Conservation (phyloP, 495 filamentous ascomycete genomes). For the Hypoxylon cercidicola region DNA sequence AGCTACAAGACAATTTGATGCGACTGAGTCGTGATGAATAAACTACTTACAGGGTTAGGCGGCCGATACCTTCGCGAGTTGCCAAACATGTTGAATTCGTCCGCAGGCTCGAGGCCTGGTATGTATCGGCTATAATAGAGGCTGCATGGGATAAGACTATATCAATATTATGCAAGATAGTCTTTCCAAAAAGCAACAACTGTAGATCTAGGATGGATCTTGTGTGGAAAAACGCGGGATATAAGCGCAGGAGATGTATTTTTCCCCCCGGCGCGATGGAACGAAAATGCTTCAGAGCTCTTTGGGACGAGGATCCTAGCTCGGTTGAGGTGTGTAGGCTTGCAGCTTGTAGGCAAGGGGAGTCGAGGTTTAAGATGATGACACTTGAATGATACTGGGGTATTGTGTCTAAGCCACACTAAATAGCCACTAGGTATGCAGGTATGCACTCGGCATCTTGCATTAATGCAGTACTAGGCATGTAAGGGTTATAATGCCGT, state of each 20-base stretch:
- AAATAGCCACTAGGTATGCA: background rate
- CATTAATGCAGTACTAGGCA: too few relatives aligned
- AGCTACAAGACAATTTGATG: slow-evolving; percentile 31
- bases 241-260: slow-evolving; percentile 14
- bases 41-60: slow-evolving; percentile 57
- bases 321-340: too few relatives aligned
- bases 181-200: slow-evolving; percentile 8
- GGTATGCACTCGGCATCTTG: background rate
- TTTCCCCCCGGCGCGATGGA: slow-evolving; percentile 1
- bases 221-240: slow-evolving; percentile 24
- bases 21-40: slow-evolving; percentile 33
- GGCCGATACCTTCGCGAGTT: slow-evolving; percentile 56
- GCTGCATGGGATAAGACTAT: slow-evolving; percentile 39
- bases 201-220: slow-evolving; percentile 8
- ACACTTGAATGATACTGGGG: slow-evolving; percentile 13
- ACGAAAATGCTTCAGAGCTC: slow-evolving; percentile 17
- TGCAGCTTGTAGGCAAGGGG: background rate
- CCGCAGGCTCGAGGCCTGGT: slow-evolving; percentile 40
- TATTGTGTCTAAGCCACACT: slow-evolving; percentile 26
- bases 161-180: slow-evolving; percentile 11
- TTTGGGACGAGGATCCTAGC: slow-evolving; percentile 32
- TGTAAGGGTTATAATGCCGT: too few relatives aligned
- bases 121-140: slow-evolving; percentile 36
- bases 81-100: slow-evolving; percentile 53
- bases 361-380: slow-evolving; percentile 35